Evolutionary conservation across 495 filamentous ascomycete species (phyloP), one percentile per base, ranked within the genome.

Genomic region (Daldinia concentrica): DNA sequence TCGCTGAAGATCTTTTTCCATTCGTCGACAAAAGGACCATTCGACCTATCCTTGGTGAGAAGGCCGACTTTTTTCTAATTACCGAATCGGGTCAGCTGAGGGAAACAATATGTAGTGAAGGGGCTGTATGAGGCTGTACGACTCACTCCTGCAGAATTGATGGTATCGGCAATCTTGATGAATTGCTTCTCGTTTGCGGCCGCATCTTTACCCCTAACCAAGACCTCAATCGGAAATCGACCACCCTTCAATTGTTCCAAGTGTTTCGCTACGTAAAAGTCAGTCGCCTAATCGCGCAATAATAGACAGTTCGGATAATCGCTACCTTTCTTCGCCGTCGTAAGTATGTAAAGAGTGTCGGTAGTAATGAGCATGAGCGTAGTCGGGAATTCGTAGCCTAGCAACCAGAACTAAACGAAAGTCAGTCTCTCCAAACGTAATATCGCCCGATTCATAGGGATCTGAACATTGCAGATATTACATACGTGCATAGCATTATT

Each of bases 331-430:
- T 99, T 99, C 19, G 92, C 90, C 11, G 95, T 98, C 2, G 96
- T 98, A 61, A 98, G 90, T 57, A 98, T 89, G 78, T 93, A 95
- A 68, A 98, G 82, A 59, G 87, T 86, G 60, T 98, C 96, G 57
- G 89, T 87, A 9, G 96, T 98, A 73, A 98, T 86, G 50, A 99
- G 85, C 80, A 99, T 91, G 43, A 98, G 85, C 0, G 95, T 98
- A 14, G 95, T 93, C 48, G 95, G 95, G 74, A 99, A 99, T 77
- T 99, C 95, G 85, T 98, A 99, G 70, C 95, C 95, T 65, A 99
- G 87, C 55, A 99, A 86, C 95, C 95, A 99, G 82, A 98, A 97
- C 93, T 99, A 82, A 43, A 68, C 4, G 64, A 14, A 30, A 52
- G 43, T 22, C 27, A 62, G 70, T 71, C 17, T 74, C 50, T 59